These are phyloP conservation scores for Adansonia rubrostipa DNA, from an alignment of 441 rosid genomes.

Conservation along the genomic window DNA sequence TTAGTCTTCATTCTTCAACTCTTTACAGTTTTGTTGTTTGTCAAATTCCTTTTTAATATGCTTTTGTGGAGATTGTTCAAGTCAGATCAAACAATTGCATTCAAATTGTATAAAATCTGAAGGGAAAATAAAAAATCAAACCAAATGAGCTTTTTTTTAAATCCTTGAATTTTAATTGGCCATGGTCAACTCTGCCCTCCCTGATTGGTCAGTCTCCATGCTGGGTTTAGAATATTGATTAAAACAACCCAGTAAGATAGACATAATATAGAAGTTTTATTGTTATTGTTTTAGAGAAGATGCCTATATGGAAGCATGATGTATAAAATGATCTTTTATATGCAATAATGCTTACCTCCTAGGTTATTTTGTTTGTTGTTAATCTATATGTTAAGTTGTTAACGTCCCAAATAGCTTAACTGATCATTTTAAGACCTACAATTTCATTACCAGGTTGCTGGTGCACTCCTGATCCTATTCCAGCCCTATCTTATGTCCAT, in stretches of 20 bases:
- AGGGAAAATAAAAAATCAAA: neutral
- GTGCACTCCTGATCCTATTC: neutral
- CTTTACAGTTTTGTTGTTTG: neutral
- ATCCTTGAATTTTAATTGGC: neutral
- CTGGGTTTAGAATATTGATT: neutral
- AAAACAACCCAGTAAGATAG: neutral
- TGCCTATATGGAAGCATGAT: neutral
- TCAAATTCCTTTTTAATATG: neutral
- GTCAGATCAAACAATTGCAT: neutral
- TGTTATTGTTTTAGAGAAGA: neutral
- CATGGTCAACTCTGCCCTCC: neutral
- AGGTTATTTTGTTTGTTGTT: neutral
- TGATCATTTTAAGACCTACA: neutral
- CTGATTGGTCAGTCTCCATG: neutral
- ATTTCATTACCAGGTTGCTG: neutral
- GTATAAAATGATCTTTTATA: neutral
- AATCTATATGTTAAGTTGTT: neutral
- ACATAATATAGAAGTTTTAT: neutral
- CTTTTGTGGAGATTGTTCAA: neutral
- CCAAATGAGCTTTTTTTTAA: neutral
- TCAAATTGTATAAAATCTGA: neutral
- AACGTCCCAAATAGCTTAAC: neutral
- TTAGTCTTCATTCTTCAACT: neutral
- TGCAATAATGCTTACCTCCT: neutral
- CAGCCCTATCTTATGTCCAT: neutral